Conservation (phyloP, 805 yeast species). For the Starmerella vaccinii region DNA sequence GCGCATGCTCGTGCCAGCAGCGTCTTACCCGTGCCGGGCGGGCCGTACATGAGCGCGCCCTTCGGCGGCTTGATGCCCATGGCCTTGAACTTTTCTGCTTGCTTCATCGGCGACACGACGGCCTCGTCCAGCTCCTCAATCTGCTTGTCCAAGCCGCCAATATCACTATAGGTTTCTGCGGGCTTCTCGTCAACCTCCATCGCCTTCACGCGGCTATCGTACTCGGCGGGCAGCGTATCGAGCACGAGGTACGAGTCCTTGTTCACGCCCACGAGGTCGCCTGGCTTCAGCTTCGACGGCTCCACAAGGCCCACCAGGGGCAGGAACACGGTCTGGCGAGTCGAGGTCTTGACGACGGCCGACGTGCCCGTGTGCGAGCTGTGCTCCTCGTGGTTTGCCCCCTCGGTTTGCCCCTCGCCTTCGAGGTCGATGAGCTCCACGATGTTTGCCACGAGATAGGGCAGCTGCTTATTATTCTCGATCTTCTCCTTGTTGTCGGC, state of each 20-base stretch:
- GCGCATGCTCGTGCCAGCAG: constrained; percentile 97
- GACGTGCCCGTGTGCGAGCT: constrained; percentile 87
- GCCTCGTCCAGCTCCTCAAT: constrained; percentile 98
- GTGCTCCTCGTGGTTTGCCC: constrained; percentile 89
- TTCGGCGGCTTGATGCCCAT: constrained; percentile 96
- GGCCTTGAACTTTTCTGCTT: constrained; percentile 87
- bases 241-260: constrained; percentile 89
- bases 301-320: constrained; percentile 95
- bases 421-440: constrained; percentile 89
- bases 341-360: constrained; percentile 96
- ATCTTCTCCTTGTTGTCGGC: constrained; percentile 94
- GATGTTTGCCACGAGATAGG: constrained; percentile 91
- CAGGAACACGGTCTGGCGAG: constrained; percentile 92
- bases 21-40: constrained; percentile 99
- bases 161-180: constrained; percentile 90
- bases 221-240: constrained; percentile 93
- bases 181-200: constrained; percentile 99
- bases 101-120: constrained; percentile 95
- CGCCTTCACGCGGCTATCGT: constrained; percentile 94
- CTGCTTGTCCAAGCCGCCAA: constrained; percentile 97
- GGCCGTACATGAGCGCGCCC: constrained; percentile 97
- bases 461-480: constrained; percentile 88
- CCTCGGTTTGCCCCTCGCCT: constrained; percentile 67
- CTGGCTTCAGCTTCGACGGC: constrained; percentile 85
- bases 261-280: constrained; percentile 94